Conservation (phyloP, 1,284 basidiomycete species). For the Melampsora larici-populina region DNA sequence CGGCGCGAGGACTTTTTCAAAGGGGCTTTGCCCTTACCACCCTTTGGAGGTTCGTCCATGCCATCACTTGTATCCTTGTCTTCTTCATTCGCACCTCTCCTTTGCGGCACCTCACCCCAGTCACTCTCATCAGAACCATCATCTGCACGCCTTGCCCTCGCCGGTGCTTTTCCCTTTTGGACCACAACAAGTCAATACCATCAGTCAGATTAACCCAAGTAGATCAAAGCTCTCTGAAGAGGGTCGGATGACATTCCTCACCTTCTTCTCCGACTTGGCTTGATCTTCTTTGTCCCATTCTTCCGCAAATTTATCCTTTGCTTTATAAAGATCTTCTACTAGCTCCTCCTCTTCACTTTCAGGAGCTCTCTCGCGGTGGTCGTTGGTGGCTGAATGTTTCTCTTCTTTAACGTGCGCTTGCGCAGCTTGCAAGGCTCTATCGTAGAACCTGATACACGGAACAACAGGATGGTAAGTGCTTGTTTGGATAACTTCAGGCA, state of each 20-base stretch:
- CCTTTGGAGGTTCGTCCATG: background rate
- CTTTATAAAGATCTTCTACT: slow-evolving; percentile 44
- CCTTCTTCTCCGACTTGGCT: slow-evolving; percentile 58
- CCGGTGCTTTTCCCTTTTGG: slow-evolving; percentile 41
- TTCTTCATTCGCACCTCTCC: slow-evolving; percentile 9
- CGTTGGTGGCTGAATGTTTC: slow-evolving; percentile 5
- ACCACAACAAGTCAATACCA: slow-evolving; percentile 46
- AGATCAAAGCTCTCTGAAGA: slow-evolving; percentile 19
- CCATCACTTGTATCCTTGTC: slow-evolving; percentile 15
- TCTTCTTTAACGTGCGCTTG: slow-evolving; percentile 44
- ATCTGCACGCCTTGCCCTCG: slow-evolving; percentile 45
- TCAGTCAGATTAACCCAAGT: slow-evolving; percentile 40
- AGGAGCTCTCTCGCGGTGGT: background rate
- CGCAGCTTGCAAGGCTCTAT: slow-evolving; percentile 69
- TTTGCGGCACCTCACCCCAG: slow-evolving; percentile 44
- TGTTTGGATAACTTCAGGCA: slow-evolving; percentile 62
- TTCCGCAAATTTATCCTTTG: slow-evolving; percentile 46
- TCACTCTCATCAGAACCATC: slow-evolving; percentile 47
- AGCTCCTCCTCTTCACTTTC: slow-evolving; percentile 64
- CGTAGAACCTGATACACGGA: slow-evolving; percentile 58
- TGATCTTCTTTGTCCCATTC: slow-evolving; percentile 60
- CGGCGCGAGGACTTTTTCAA: background rate
- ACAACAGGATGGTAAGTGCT: slow-evolving; percentile 54
- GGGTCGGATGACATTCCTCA: slow-evolving; percentile 57
- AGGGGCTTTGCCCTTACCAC: background rate